Evolutionary conservation across 208 protist species (phyloP).

Genomic region (Porcisia deanei): DNA sequence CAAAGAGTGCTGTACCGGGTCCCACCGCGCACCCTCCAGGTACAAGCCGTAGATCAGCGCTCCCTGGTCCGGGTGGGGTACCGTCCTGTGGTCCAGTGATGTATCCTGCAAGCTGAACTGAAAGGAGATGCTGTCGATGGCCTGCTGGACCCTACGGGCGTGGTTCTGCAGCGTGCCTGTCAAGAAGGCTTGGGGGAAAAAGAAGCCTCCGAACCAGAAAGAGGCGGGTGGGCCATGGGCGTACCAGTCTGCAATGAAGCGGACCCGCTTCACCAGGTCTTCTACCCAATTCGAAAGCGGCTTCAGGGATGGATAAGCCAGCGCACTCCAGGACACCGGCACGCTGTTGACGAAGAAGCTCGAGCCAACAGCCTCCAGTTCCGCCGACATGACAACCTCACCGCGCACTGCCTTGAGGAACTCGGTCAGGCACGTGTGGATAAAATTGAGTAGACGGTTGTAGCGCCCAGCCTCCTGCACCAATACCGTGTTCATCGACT

Average conservation of each 20-base stretch:
- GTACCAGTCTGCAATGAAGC: conserved; percentile 93
- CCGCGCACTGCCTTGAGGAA: conserved; percentile 94
- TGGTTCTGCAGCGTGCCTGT: conserved; percentile 97
- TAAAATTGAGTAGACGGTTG: conserved; percentile 93
- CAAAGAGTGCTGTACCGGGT: conserved; percentile 66
- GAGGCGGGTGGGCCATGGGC: conserved; percentile 77
- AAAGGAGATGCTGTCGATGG: conserved; percentile 97
- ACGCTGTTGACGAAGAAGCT: conserved; percentile 96
- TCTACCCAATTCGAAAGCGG: conserved; percentile 96
- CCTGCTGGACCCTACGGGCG: conserved; percentile 91
- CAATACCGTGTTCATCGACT: conserved; percentile 96
- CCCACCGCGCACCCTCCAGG: conserved; percentile 97
- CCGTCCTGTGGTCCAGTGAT: conserved; percentile 25
- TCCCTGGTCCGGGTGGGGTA: conserved; percentile 48
- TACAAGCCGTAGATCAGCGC: conserved; percentile 95
- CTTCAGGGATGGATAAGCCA: conserved; percentile 97
- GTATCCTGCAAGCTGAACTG: conserved; percentile 68
- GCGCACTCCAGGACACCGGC: conserved; percentile 82
- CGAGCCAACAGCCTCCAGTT: conserved; percentile 94
- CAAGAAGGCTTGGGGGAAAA: conserved; percentile 98
- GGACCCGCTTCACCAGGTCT: conserved; percentile 91
- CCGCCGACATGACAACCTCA: conserved; percentile 96
- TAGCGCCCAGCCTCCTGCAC: conserved; percentile 94
- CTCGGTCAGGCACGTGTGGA: conserved; percentile 89
- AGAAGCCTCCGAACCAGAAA: conserved; percentile 98